These are phyloP conservation scores for Oemleria cerasiformis DNA, from an alignment of 306 rosid species.

Conservation along the genomic window DNA sequence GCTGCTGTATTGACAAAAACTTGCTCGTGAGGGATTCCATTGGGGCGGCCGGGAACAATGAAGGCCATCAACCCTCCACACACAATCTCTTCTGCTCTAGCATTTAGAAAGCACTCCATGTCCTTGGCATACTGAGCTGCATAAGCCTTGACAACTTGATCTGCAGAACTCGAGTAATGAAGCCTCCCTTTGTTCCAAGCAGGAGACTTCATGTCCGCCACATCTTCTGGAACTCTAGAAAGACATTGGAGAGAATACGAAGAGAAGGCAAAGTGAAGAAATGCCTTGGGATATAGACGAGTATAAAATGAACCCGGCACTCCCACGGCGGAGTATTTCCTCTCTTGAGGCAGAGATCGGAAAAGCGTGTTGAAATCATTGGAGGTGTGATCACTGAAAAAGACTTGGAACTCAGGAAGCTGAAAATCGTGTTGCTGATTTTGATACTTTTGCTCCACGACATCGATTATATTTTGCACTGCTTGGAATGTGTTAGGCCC, in stretches of 20 bases:
- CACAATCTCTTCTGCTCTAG: constrained; percentile 28
- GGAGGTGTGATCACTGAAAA: constrained; percentile 13
- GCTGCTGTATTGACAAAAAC: not conserved
- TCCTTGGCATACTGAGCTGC: constrained; percentile 20
- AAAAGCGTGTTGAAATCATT: constrained; percentile 35
- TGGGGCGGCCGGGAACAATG: constrained; percentile 9
- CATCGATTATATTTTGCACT: constrained; percentile 31
- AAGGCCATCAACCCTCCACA: constrained; percentile 28
- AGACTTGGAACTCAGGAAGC: constrained; percentile 26
- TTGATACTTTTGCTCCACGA: constrained; percentile 19
- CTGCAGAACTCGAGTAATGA: constrained; percentile 14
- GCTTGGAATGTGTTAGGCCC: constrained; percentile 46
- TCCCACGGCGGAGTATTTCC: constrained; percentile 9
- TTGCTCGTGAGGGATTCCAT: constrained; percentile 1
- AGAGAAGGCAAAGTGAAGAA: constrained; percentile 29
- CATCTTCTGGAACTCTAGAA: constrained; percentile 19
- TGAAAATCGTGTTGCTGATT: not conserved
- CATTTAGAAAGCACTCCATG: constrained; percentile 20
- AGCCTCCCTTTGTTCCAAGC: constrained; percentile 27
- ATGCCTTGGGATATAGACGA: constrained; percentile 20
- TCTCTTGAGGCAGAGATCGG: constrained; percentile 17
- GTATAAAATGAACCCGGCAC: constrained; percentile 28
- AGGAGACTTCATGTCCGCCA: constrained; percentile 13
- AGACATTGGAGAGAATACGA: constrained; percentile 20
- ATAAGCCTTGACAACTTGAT: constrained; percentile 20